Evolutionary conservation across 1,139 yeast genomes (phyloP), one percentile per base, ranked within the genome.

Genomic region (Yamadazyma taylorii): DNA sequence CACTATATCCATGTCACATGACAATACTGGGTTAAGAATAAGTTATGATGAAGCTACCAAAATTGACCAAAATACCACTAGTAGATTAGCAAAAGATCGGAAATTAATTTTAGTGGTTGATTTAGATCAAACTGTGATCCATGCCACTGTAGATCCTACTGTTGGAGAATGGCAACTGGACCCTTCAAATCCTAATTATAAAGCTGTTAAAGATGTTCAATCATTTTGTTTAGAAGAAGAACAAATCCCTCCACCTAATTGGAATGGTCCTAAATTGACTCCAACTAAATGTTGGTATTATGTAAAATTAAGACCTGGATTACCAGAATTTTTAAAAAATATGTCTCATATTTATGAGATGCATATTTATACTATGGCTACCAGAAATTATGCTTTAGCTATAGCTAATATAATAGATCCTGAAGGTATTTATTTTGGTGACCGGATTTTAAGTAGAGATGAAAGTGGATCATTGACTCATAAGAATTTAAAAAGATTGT

Each of bases 351-450:
- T 76, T 37, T 92, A 85, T 57, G 98, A 92, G 62, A 69, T 92
- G 74, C 98, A 92, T 60, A 88, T 92, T 30, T 92, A 92, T 60
- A 92, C 99, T 7, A 92, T 92, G 99, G 98, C 98, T n/a, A 94
- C 98, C 3, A 70, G 96, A 46, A 83, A 92, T 30, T 92, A 92
- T 62, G 99, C 99, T 0, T 73, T 81, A 36, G 86, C 92, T 14
- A 86, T 94, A 46, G 95, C 97, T 22, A 78, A 80, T 39, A 84
- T 94, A 27, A 89, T 94, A 36, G 99, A 92, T 53, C 98, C 98
- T 0, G 80, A 78, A 15, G 95, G 94, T 1, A 69, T 71, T 39
- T 84, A 81, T 55, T 92, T 92, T 65, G 96, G 95, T 6, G 96
- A 90, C 55, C 70, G 99, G 39, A 90, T 92, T 12, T 70, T 92